These are phyloP conservation scores for Phlebopus sp. DNA, from an alignment of 1,284 basidiomycete species.

Conservation along the genomic window DNA sequence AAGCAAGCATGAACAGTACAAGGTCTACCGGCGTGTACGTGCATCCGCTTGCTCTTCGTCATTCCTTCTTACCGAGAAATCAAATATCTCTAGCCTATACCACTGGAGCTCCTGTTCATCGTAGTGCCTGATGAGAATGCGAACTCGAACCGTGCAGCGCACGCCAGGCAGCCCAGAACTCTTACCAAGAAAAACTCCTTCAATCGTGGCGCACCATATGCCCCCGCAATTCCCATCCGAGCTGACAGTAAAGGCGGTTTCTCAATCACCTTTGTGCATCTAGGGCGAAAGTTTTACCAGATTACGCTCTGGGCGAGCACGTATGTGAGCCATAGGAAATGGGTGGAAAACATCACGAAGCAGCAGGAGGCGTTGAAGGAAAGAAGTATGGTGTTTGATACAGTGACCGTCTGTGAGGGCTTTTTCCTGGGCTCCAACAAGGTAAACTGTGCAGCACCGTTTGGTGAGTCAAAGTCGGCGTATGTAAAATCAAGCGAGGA, in stretches of 20 bases:
- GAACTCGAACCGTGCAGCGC: slow-evolving; percentile 4
- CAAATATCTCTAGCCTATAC: slow-evolving; percentile 72
- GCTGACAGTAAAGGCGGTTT: slow-evolving; percentile 85
- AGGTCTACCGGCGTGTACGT: slow-evolving; percentile 89
- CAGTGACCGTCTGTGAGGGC: slow-evolving; percentile 80
- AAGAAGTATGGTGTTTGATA: slow-evolving; percentile 86
- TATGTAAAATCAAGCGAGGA: not conserved
- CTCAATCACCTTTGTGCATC: slow-evolving; percentile 90
- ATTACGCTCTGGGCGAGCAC: slow-evolving; percentile 93
- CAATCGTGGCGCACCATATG: slow-evolving; percentile 50
- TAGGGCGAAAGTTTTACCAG: slow-evolving; percentile 92
- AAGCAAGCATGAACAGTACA: slow-evolving; percentile 90
- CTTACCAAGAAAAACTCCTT: slow-evolving; percentile 53
- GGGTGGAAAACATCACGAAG: slow-evolving; percentile 90
- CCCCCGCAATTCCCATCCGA: slow-evolving; percentile 45
- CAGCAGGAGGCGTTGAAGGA: slow-evolving; percentile 87
- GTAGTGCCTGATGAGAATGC: slow-evolving; percentile 73
- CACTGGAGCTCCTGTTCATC: slow-evolving; percentile 89
- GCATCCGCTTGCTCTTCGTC: not conserved
- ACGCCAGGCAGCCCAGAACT: slow-evolving; percentile 32
- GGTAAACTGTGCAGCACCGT: slow-evolving; percentile 94
- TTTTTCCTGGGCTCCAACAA: slow-evolving; percentile 83
- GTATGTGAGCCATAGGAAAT: slow-evolving; percentile 85
- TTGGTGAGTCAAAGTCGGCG: slow-evolving; percentile 57
- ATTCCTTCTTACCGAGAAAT: slow-evolving; percentile 7